Conservation (phyloP, 164 flowering plant species). For the Taxillus chinensis region DNA sequence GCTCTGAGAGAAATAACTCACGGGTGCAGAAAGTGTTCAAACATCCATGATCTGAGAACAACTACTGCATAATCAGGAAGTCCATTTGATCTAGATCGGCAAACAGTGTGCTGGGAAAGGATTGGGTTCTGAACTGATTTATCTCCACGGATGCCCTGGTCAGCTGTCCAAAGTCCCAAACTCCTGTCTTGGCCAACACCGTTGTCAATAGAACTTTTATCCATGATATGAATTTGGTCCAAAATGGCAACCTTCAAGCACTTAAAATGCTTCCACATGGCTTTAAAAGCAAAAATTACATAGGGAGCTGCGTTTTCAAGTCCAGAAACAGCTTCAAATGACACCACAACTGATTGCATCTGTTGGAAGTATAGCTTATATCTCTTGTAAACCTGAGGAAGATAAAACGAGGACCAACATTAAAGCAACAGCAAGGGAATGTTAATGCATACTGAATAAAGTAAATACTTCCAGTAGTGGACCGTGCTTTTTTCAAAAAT, state of each 20-base stretch:
- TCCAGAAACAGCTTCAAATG: slow-evolving; percentile 20
- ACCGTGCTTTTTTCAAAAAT: too few relatives aligned
- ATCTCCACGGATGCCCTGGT: background rate
- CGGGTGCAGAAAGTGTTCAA: slow-evolving; percentile 31
- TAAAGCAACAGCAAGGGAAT: too few relatives aligned
- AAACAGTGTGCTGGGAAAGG: slow-evolving; percentile 10
- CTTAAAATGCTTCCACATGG: slow-evolving; percentile 17
- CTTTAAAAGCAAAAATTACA: slow-evolving; percentile 14
- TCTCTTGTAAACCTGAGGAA: slow-evolving; percentile 20
- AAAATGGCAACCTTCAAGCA: slow-evolving; percentile 20
- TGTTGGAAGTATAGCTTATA: slow-evolving; percentile 22
- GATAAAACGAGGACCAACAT: background rate
- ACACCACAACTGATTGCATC: slow-evolving; percentile 22
- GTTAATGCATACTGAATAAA: too few relatives aligned
- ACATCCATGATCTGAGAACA: slow-evolving; percentile 23
- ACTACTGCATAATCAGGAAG: slow-evolving; percentile 25
- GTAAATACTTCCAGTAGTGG: too few relatives aligned
- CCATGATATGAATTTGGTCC: slow-evolving; percentile 12
- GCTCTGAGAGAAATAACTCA: slow-evolving; percentile 5
- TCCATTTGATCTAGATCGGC: slow-evolving; percentile 23
- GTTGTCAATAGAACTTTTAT: background rate
- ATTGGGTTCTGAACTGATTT: slow-evolving; percentile 3
- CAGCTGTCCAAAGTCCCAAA: slow-evolving; percentile 4
- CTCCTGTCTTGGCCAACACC: background rate
- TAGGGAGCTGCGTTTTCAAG: slow-evolving; percentile 26